Percentiles rank a stretch among this genome's conserved stretches.
Evolutionary conservation across 2,329 filamentous ascomycete species (phyloP).

Genomic region (Podosphaera aphanis): DNA sequence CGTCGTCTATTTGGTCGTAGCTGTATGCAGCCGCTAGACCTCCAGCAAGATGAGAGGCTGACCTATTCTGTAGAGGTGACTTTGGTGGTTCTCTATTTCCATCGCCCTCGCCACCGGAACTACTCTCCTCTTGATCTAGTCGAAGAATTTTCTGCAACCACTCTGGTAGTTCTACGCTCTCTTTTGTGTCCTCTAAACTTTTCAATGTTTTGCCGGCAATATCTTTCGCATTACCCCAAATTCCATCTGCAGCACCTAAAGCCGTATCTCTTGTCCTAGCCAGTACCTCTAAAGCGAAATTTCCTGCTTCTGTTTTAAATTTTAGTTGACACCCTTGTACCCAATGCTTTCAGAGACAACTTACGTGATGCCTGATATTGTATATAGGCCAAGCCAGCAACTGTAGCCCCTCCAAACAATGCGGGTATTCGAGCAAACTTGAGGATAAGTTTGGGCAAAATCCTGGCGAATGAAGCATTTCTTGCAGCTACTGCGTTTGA

Average conservation of each 20-base stretch:
- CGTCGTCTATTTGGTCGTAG: constrained; percentile 37
- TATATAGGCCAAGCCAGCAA: constrained; percentile 73
- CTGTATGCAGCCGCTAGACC: constrained; percentile 60
- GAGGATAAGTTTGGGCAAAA: constrained; percentile 67
- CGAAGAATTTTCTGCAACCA: constrained; percentile 60
- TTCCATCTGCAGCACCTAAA: constrained; percentile 37
- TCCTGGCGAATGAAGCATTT: constrained; percentile 39
- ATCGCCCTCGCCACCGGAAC: constrained; percentile 19
- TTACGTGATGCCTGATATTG: constrained; percentile 84
- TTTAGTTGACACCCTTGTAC: constrained; percentile 1
- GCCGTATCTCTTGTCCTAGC: constrained; percentile 50
- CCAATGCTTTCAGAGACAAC: constrained; percentile 13
- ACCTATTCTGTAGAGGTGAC: constrained; percentile 25
- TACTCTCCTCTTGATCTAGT: constrained; percentile 35
- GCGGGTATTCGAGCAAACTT: constrained; percentile 78
- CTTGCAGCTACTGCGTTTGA: constrained; percentile 51
- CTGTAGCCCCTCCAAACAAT: constrained; percentile 69
- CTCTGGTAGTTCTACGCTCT: constrained; percentile 44
- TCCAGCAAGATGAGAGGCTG: constrained; percentile 37
- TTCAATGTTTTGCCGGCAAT: constrained; percentile 57
- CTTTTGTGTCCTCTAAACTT: constrained; percentile 69
- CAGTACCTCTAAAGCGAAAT: constrained; percentile 54
- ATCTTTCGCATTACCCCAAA: constrained; percentile 50
- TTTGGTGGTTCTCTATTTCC: constrained; percentile 25
- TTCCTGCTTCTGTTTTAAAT: constrained; percentile 37